A percentile compares a stretch with the other conserved stretches of the same genome.
Conservation (phyloP, 495 filamentous ascomycete genomes). For the Penicillium samsonianum region DNA sequence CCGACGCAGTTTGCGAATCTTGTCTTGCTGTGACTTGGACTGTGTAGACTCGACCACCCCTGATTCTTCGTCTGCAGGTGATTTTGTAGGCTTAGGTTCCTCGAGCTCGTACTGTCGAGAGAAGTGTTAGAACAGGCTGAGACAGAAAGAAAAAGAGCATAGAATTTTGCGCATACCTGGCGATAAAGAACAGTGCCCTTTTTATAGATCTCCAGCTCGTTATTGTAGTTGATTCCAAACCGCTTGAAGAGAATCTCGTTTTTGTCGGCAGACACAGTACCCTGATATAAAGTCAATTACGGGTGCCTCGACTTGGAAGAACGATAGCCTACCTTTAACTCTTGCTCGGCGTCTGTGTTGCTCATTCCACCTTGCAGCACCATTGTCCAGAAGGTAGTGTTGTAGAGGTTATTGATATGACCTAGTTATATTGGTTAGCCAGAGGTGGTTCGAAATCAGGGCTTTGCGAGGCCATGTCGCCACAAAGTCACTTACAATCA, state of each 20-base stretch:
- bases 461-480: neutral
- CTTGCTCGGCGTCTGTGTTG: constrained; percentile 73
- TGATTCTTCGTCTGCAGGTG: constrained; percentile 14
- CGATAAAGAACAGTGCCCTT: constrained; percentile 90
- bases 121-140: constrained; percentile 16
- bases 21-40: constrained; percentile 77
- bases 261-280: constrained; percentile 82
- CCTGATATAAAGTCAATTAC: constrained; percentile 47
- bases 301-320: neutral
- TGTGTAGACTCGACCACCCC: constrained; percentile 34
- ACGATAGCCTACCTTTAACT: constrained; percentile 57
- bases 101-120: constrained; percentile 42
- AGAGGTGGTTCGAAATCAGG: neutral
- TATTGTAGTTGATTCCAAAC: constrained; percentile 96
- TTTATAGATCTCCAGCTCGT: constrained; percentile 86
- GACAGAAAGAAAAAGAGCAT: neutral
- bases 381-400: constrained; percentile 93
- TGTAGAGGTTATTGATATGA: constrained; percentile 98
- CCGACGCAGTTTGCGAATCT: constrained; percentile 68
- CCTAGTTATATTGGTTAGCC: constrained; percentile 45
- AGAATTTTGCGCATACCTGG: constrained; percentile 57
- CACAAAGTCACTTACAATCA: constrained; percentile 66
- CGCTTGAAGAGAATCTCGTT: constrained; percentile 91
- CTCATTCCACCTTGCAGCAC: constrained; percentile 75
- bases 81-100: constrained; percentile 26